Base-by-base conservation (phyloP, 1,284 basidiomycete genomes). In the Puccinia horiana region DNA sequence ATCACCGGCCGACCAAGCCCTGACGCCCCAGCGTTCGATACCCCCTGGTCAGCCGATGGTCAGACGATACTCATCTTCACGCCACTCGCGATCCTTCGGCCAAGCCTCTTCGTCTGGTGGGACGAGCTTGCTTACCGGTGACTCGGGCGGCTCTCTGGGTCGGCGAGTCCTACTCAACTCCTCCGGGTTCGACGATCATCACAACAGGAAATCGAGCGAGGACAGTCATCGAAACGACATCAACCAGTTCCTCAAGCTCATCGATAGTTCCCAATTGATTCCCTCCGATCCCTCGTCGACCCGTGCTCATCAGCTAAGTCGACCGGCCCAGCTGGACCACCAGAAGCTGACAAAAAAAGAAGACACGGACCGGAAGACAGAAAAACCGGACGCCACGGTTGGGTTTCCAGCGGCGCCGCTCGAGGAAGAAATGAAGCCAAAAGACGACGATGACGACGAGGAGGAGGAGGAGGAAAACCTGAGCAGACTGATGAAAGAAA, bases 61-160 rank as follows among this genome's bases (percentile, higher is more conserved):
- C 2, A 44, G 80, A 42, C 49, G 80, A 8, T 81, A 81, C 58
- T 81, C 80, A 20, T 81, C 80, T 8, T 75, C 70, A 18, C 80
- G 80, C 6, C 54, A 81, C 44, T 81, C 78, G n/a, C 65, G 78
- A n/a, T 72, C 65, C 9, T 63, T 72, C 26, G 78, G 78, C 35
- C 78, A 81, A 56, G 44, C 44, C 29, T 75, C 73, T 0, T 67
- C 61, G 29, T 73, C 69, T 9, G 69, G 40, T 16, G 67, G 37
- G 11, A 56, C 63, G 12, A 75, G 73, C 35, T 42, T 75, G 37
- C 16, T n/a, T 1, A 75, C 73, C 2, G 52, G 16, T 18, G 73
- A 75, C 23, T 79, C 65, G 4, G 74, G 40, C 14, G 63, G 63
- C 32, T 81, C 78, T 1, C 58, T 81, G 1, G 69, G 69, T 16